Base-by-base conservation (phyloP, 2,329 filamentous ascomycete genomes). In the Massarina eburnea region DNA sequence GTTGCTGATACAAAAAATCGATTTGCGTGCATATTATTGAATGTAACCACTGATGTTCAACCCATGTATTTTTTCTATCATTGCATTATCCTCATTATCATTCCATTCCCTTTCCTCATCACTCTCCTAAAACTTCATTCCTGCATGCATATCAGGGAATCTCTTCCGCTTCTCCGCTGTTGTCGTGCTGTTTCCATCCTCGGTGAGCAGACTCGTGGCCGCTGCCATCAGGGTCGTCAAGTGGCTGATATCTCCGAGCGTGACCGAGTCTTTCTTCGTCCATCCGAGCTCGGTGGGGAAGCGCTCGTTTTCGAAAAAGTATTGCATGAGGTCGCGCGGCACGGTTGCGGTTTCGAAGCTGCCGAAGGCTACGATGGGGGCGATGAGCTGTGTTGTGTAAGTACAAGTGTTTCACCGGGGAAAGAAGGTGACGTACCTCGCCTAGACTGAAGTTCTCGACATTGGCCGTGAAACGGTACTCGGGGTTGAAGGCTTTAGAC, bases 311-410 rank as follows among this genome's bases (percentile, higher is more conserved):
- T 73, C 73, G 49, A 79, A 76, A 41, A 76, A 74, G 38, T 72
- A 79, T 14, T 19, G n/a, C 0, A 79, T 68, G 6, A 73, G 44
- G 0, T 53, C 55, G 42, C 69, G 63, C 6, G 71, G 61, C 2
- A 76, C 77, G 0, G 68, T 76, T 0, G 62, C 71, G 1, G 59
- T 39, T 0, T 61, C 46, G 3, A 71, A 59, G 52, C 79, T 71
- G 1, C 79, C 79, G 39, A 81, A 76, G 0, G 69, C 73, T 14
- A 80, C 64, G n/a, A 81, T 67, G 0, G 74, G 75, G 3, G 77
- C 78, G 3, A 73, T 70, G 0, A 78, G 17, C 17, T 26, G 24
- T 7, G 10, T 26, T 7, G 10, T 6, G 10, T 6, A 26, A 26
- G 10, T 10, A 26, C 7, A 26, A 26, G 24, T 26, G 24, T 7